Base-by-base conservation (phyloP, 1,139 yeast species). In the Meyerozyma guilliermondii region DNA sequence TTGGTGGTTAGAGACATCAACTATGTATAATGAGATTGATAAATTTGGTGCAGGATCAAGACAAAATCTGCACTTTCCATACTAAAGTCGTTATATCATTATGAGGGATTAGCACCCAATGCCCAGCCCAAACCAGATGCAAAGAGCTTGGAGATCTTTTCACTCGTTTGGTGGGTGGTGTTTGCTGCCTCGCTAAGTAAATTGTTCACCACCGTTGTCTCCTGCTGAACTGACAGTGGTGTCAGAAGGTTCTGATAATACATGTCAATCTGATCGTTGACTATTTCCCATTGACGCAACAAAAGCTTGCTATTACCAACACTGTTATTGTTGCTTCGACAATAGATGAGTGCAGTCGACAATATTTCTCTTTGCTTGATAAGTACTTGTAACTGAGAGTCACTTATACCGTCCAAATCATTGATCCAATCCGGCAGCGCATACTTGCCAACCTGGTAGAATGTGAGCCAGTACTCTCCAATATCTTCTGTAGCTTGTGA, bases 61-160 rank as follows among this genome's bases (percentile, higher is more conserved):
- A n/a, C 18, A 13, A 11, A 3, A 18, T 13, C 3, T 29, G 18
- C 5, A n/a, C 18, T 9, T 8, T n/a, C n/a, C n/a, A 18, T 7
- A 29, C 14, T 29, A 9, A 14, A 29, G 13, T 29, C 33, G 16
- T 29, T 29, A 29, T 29, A 29, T 29, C 33, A 14, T 29, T 29
- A 29, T 29, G 33, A 8, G 10, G 33, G 49, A 40, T 65, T 70
- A 3, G 85, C 85, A 5, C 85, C 85, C 47, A 80, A 77, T 1
- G 84, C 85, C 85, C 85, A 80, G 2, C 84, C 85, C 38, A 80
- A 60, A 1, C 85, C 84, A 30, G 78, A 69, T 1, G 76, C 82
- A 43, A 80, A 63, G 45, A 80, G 56, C 46, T 71, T 75, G 5
- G 80, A 73, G 7, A 78, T 50, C 52, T 75, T 78, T 43, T 76